Evolutionary conservation across 495 filamentous ascomycete genomes (phyloP), one percentile per base, ranked within the genome.

Genomic region (Chaetomium cochliodes): DNA sequence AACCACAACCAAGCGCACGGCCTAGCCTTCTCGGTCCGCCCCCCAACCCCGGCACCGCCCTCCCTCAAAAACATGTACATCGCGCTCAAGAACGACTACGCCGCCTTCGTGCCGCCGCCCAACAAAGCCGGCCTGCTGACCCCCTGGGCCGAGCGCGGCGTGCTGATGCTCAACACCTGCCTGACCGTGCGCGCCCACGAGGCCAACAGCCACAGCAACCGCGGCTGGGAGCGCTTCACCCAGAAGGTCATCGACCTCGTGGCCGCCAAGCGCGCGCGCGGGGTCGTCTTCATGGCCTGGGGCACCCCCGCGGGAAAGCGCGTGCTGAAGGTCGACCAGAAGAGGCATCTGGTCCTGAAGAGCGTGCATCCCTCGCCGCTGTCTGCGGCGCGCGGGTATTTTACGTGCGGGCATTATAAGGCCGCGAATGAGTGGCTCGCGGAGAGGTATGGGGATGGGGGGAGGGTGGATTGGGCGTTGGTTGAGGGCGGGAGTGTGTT

Each of bases 231-330:
- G 80, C 77, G 78, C 25, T 89, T 98, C 74, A 98, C 94, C 44
- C 92, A 96, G 71, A 89, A 86, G 55, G 89, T 92, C 0, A 93
- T 98, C 65, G 91, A 98, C 64, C 83, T 89, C 3, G 90, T 98
- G 6, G 88, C 90, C 5, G 84, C 87, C 72, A 84, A 86, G 49
- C 83, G 92, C 25, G 86, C 82, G 7, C 78, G 80, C 30, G 94
- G 94, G 0, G 93, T 98, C 2, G 94, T 97, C 16, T 98, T 98
- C 73, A 76, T 98, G 67, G 93, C 92, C 0, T 98, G 94, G 94
- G 94, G 94, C 3, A 85, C 74, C 1, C 89, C 90, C 9, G 94
- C 94, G 0, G 87, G 84, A 37, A 88, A 88, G 77, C 79, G 93
- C 58, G 87, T 93, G 8, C 70, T 79, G 5, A 87, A 85, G 65